phyloP scores from a whole-genome alignment of 768 basidiomycete genomes.

The Boletus sensibilis region DNA sequence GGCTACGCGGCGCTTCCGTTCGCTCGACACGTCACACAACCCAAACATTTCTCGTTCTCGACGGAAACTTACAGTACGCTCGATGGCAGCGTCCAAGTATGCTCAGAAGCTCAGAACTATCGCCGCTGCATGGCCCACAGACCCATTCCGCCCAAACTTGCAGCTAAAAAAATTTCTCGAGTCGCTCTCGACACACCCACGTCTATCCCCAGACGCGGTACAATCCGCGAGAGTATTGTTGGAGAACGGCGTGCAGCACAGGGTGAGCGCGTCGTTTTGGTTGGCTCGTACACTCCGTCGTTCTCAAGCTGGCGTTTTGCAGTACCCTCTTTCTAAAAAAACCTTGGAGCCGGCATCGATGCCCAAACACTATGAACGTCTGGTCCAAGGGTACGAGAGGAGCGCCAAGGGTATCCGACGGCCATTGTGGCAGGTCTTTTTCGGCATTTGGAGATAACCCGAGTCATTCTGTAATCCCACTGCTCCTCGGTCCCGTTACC shows the following conservation, averaged over 20 bases:
- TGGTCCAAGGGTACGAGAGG: conserved; percentile 73
- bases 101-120: conserved; percentile 52
- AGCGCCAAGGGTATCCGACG: conserved; percentile 73
- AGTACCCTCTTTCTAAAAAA: conserved; percentile 69
- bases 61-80: too few relatives aligned
- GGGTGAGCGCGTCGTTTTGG: conserved; percentile 38
- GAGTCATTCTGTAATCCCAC: background rate
- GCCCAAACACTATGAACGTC: conserved; percentile 70
- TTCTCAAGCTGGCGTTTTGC: conserved; percentile 14
- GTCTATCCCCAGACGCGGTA: conserved; percentile 60
- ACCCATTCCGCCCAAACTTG: conserved; percentile 75
- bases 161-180: conserved; percentile 67
- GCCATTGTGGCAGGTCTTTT: conserved; percentile 84
- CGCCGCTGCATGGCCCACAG: conserved; percentile 62
- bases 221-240: conserved; percentile 55
- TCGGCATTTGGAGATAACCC: conserved; percentile 57
- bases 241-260: conserved; percentile 55
- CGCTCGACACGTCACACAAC: too few relatives aligned
- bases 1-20: too few relatives aligned
- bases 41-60: too few relatives aligned
- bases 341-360: conserved; percentile 67
- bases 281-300: background rate
- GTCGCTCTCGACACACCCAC: conserved; percentile 67
- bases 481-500: background rate
- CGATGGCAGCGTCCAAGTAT: conserved; percentile 37